Percentiles rank a stretch among this genome's conserved stretches.
Evolutionary conservation across 2,329 filamentous ascomycete genomes (phyloP).

Genomic region (Fusarium pseudonygamai): DNA sequence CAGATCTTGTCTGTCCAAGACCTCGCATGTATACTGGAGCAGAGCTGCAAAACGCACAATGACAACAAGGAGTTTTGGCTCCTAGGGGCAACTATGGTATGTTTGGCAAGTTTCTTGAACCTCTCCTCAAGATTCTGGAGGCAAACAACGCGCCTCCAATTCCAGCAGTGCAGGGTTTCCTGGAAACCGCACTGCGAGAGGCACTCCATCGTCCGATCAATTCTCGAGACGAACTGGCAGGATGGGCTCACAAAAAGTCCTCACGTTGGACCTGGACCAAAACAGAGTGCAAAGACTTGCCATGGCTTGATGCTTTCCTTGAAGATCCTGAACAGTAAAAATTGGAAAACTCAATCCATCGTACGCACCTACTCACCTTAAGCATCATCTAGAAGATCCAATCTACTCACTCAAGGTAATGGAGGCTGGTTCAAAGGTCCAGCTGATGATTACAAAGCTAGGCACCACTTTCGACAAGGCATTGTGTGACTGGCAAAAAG

Average conservation of each 20-base stretch:
- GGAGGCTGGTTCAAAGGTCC: not conserved
- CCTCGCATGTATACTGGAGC: not conserved
- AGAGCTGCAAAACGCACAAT: not conserved
- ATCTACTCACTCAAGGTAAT: not conserved
- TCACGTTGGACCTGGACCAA: not conserved
- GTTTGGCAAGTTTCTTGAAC: not conserved
- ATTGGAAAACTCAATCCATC: not conserved
- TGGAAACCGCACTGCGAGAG: not conserved
- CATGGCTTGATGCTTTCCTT: conserved; percentile 3
- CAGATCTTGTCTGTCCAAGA: not conserved
- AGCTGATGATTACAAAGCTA: conserved; percentile 1
- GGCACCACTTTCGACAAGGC: not conserved
- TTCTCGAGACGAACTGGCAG: not conserved
- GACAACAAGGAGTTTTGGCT: not conserved
- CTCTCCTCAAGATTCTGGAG: not conserved
- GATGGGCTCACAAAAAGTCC: conserved; percentile 2
- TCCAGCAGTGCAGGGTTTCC: not conserved
- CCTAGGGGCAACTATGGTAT: not conserved
- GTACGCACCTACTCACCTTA: not conserved
- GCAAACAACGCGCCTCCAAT: not conserved
- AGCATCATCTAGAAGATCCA: not conserved
- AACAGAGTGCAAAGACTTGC: not conserved
- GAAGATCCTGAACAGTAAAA: not conserved
- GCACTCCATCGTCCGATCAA: not conserved
- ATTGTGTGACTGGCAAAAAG: not conserved